These are phyloP conservation scores for Herpetospermum pedunculosum DNA, from an alignment of 306 rosid species.

Conservation along the genomic window DNA sequence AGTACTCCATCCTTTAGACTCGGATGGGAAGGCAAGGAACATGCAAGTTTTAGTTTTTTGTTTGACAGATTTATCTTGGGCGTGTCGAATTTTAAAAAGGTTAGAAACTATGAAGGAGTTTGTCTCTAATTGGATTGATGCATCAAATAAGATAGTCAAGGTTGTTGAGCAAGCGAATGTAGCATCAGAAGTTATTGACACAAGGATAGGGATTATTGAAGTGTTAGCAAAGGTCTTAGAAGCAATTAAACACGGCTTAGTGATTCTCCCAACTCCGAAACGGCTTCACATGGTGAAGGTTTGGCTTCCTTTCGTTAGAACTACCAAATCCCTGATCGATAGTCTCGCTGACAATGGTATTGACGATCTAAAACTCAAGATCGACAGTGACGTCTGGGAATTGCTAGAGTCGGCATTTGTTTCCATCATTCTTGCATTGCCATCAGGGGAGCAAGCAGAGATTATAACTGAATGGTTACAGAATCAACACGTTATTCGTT, in stretches of 20 bases:
- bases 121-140: slow-evolving; percentile 68
- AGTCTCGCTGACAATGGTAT: slow-evolving; percentile 24
- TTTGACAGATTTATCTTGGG: slow-evolving; percentile 78
- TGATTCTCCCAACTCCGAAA: slow-evolving; percentile 50
- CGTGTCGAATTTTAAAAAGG: slow-evolving; percentile 51
- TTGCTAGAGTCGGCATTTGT: slow-evolving; percentile 70
- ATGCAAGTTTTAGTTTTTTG: slow-evolving; percentile 36
- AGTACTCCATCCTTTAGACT: slow-evolving; percentile 36
- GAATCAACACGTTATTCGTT: slow-evolving; percentile 31
- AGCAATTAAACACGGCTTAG: slow-evolving; percentile 68
- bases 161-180: slow-evolving; percentile 42
- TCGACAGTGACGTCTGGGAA: slow-evolving; percentile 76
- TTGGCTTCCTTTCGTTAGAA: slow-evolving; percentile 91
- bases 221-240: slow-evolving; percentile 72
- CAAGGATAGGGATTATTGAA: slow-evolving; percentile 51
- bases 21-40: slow-evolving; percentile 27
- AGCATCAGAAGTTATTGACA: slow-evolving; percentile 32
- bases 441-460: slow-evolving; percentile 76
- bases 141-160: slow-evolving; percentile 64
- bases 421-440: slow-evolving; percentile 69
- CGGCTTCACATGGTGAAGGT: slow-evolving; percentile 59
- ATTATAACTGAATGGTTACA: slow-evolving; percentile 68
- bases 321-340: slow-evolving; percentile 69
- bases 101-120: slow-evolving; percentile 74
- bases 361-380: slow-evolving; percentile 24